Evolutionary conservation across 192 early-diverging fungal genomes (phyloP).

Genomic region (Thoreauomyces humboldtii): DNA sequence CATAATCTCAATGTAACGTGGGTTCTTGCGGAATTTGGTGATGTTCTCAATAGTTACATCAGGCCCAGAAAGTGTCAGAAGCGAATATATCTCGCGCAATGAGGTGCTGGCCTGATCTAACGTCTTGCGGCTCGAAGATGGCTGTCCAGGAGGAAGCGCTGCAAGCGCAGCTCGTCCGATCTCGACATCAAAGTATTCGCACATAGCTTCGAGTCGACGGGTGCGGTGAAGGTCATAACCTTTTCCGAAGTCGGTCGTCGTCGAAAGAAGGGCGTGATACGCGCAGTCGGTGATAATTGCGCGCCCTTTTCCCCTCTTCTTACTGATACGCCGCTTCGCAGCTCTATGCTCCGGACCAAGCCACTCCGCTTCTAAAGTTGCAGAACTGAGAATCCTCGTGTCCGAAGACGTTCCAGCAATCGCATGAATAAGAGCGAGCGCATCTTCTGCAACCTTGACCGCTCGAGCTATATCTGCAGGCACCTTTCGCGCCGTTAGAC

Average conservation of each 20-base stretch:
- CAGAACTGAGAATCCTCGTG: conserved; percentile 39
- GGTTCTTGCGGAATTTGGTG: conserved; percentile 44
- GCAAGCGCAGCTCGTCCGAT: conserved; percentile 5
- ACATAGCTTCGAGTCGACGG: conserved; percentile 23
- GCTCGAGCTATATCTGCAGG: conserved; percentile 2
- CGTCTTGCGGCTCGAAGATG: conserved; percentile 12
- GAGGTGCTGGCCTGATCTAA: conserved; percentile 16
- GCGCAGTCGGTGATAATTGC: conserved; percentile 21
- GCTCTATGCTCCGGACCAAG: conserved; percentile 27
- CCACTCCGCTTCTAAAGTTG: conserved; percentile 35
- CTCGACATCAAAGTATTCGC: conserved; percentile 36
- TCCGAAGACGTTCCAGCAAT: conserved; percentile 20
- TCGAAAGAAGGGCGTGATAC: conserved; percentile 32
- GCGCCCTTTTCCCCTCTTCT: conserved; percentile 12
- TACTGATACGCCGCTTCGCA: conserved; percentile 4
- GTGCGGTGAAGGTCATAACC: conserved; percentile 14
- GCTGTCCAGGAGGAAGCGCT: neutral
- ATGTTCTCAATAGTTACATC: conserved; percentile 41
- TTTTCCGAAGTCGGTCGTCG: conserved; percentile 11
- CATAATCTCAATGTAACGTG: conserved; percentile 48
- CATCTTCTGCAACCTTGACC: conserved; percentile 28
- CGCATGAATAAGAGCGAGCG: conserved; percentile 24
- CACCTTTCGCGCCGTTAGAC: conserved; percentile 7
- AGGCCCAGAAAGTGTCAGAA: conserved; percentile 23
- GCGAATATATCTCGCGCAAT: conserved; percentile 36